phyloP scores from a whole-genome alignment of 441 rosid genomes.

The Corymbia calophylla region DNA sequence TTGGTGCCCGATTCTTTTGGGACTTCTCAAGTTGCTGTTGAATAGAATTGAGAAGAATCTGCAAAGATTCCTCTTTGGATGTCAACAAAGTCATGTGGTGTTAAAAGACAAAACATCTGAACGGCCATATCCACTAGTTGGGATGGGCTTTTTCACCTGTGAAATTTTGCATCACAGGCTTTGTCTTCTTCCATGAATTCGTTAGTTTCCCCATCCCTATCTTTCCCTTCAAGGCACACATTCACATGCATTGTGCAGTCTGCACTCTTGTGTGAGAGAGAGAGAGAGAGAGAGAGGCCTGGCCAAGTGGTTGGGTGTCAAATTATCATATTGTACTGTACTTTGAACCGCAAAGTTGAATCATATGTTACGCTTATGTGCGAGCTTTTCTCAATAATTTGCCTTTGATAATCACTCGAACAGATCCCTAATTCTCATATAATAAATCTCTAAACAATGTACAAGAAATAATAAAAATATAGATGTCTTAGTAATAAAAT shows the following conservation, averaged over 20 bases:
- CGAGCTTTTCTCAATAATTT: too few species aligned
- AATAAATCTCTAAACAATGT: too few species aligned
- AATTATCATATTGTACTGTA: not conserved
- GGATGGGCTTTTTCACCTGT: not conserved
- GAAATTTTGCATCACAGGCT: not conserved
- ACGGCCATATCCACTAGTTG: not conserved
- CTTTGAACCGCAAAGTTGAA: too few species aligned
- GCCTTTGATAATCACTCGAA: not conserved
- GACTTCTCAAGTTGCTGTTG: not conserved
- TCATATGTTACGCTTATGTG: too few species aligned
- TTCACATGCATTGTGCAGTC: not conserved
- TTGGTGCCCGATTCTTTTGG: not conserved
- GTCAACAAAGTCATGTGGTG: not conserved
- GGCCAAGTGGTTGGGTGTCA: not conserved
- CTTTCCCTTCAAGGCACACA: not conserved
- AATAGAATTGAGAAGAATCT: not conserved
- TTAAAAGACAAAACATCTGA: not conserved
- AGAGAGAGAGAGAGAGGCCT: not conserved
- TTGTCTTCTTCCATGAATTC: not conserved
- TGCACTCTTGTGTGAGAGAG: not conserved
- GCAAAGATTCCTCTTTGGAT: not conserved
- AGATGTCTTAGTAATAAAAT: not conserved
- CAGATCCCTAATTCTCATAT: not conserved
- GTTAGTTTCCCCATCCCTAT: not conserved
- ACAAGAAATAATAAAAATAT: not conserved